Conservation (phyloP, 176 grass and related monocot species). For the Carex parvula region DNA sequence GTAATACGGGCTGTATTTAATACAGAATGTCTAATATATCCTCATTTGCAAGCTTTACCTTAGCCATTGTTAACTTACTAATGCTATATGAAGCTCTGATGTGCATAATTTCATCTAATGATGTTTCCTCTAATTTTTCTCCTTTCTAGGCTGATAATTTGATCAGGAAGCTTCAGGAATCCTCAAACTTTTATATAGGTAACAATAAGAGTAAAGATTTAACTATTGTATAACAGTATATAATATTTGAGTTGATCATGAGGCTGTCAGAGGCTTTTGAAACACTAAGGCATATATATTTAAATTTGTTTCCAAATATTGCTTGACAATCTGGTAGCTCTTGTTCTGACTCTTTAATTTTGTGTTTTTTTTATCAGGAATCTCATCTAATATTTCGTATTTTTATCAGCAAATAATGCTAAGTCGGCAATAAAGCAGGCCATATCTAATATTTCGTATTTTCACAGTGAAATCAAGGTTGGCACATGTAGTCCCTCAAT, state of each 20-base stretch:
- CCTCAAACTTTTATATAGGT: constrained; percentile 87
- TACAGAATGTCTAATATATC: not conserved
- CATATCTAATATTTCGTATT: constrained; percentile 68
- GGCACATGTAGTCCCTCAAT: constrained; percentile 17
- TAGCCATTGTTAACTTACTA: not conserved
- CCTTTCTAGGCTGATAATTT: constrained; percentile 65
- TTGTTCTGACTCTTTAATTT: not conserved
- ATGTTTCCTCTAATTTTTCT: constrained; percentile 4
- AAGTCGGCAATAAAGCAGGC: constrained; percentile 89
- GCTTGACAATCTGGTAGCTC: not conserved
- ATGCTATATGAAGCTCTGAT: not conserved
- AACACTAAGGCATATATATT: too few relatives aligned
- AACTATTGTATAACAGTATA: constrained; percentile 18
- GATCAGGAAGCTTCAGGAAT: constrained; percentile 55
- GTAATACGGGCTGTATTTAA: not conserved
- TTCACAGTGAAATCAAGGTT: constrained; percentile 75
- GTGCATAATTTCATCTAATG: constrained; percentile 17
- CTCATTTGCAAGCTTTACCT: not conserved
- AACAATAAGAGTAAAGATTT: constrained; percentile 25
- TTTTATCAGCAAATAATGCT: too few relatives aligned
- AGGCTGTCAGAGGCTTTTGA: constrained; percentile 86
- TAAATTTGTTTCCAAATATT: constrained; percentile 16
- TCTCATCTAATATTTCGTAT: too few relatives aligned
- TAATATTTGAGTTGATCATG: constrained; percentile 22
- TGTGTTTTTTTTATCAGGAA: constrained; percentile 45